Evolutionary conservation across 1,139 yeast species (phyloP).

Genomic region (Pichia sp.): DNA sequence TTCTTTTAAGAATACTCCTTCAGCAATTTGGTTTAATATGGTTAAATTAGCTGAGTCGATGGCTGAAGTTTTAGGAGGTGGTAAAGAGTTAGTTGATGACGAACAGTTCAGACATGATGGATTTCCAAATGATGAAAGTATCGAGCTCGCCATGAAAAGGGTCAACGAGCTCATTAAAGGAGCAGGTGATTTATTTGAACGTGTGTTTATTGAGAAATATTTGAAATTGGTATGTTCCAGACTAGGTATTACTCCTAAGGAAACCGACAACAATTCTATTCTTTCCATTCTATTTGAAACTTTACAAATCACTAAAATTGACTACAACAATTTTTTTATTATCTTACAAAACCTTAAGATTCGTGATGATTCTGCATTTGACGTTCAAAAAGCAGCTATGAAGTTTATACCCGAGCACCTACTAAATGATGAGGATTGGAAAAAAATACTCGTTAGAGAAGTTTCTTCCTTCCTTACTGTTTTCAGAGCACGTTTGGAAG

Average conservation of each 20-base stretch:
- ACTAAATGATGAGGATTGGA: slow-evolving; percentile 20
- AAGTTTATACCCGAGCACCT: slow-evolving; percentile 20
- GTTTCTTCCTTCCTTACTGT: slow-evolving; percentile 33
- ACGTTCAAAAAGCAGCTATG: slow-evolving; percentile 18
- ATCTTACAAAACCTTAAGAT: slow-evolving; percentile 40
- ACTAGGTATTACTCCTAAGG: slow-evolving; percentile 50
- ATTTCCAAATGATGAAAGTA: slow-evolving; percentile 37
- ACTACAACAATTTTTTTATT: slow-evolving; percentile 73
- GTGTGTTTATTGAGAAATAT: slow-evolving; percentile 52
- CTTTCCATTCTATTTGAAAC: slow-evolving; percentile 58
- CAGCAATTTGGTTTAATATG: slow-evolving; percentile 90
- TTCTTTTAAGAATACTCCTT: slow-evolving; percentile 74
- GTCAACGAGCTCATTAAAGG: slow-evolving; percentile 60
- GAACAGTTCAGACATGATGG: slow-evolving; percentile 28
- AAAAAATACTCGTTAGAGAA: slow-evolving; percentile 30
- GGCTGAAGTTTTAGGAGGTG: slow-evolving; percentile 75
- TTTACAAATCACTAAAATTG: slow-evolving; percentile 55
- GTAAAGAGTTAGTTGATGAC: slow-evolving; percentile 39
- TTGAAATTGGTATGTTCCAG: slow-evolving; percentile 54
- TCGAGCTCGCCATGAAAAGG: slow-evolving; percentile 43
- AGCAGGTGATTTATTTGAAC: slow-evolving; percentile 60
- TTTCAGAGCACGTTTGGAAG: slow-evolving; percentile 33
- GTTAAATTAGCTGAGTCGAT: slow-evolving; percentile 78
- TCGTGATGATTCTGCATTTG: slow-evolving; percentile 25
- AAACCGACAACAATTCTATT: slow-evolving; percentile 39